Base-by-base conservation (phyloP, 2,329 filamentous ascomycete species). In the Xylariaceae sp. region DNA sequence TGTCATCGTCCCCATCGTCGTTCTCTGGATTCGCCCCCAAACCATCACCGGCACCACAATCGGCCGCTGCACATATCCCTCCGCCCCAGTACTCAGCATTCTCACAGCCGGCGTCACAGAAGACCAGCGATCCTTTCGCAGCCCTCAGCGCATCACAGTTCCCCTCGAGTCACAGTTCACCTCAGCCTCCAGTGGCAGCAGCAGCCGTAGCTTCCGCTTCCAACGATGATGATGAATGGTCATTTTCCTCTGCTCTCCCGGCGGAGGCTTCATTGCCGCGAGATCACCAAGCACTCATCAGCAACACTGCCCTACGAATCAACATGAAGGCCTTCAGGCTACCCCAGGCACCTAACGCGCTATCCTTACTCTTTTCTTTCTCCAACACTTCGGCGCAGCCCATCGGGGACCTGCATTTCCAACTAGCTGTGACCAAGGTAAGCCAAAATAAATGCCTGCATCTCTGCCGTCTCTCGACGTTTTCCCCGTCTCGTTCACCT, bases 391-490 rank as follows among this genome's bases (percentile, higher is more conserved):
- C 87, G 0, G 75, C 82, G 1, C 82, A 89, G 68, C 82, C 85
- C 0, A 82, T 99, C 18, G 82, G 83, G 2, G 89, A 95, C 64
- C 78, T 99, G 35, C 92, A 93, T 60, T 96, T 97, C 70, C 90
- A 96, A 73, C 81, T 96, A 45, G 94, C 94, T 2, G 93, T 97
- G 35, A 94, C 93, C 61, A 97, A 93, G 84, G 92, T 95, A 77
- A 65, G 74, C 64, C 9, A 51, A 30, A 30, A 64, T 8, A 51
- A 30, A 30, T 30, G 23, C 23, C 5, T 30, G 23, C 23, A 30
- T 30, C 4, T 30, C 23, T 57, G 23, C 59, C 47, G 30, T 34
- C 37, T 51, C 17, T 49, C 13, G 10, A 35, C 7, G 4, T 13
- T 1, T 34, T 4, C 34, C 8, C 30, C 23, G 5, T 15, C 47